These are phyloP conservation scores for Malus hybrid DNA, from an alignment of 331 rosid genomes.

Conservation along the genomic window DNA sequence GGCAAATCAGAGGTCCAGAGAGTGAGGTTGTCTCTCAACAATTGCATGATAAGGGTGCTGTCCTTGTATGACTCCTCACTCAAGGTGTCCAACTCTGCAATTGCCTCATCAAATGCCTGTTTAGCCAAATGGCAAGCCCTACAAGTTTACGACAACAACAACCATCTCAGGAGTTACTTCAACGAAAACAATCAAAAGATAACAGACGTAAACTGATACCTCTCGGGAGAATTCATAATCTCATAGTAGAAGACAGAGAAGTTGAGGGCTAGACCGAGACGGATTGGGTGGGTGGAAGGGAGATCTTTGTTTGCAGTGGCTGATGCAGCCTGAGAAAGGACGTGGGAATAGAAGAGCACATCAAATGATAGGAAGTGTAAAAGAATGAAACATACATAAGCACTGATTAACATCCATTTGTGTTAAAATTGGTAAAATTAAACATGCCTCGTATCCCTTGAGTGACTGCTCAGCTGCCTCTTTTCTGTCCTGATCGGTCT, in stretches of 20 bases:
- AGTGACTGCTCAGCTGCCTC: constrained; percentile 92
- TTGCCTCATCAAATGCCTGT: constrained; percentile 98
- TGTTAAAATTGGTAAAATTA: constrained; percentile 12
- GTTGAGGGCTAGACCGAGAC: constrained; percentile 99
- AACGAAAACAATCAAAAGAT: background rate
- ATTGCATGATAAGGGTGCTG: constrained; percentile 96
- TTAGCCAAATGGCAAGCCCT: constrained; percentile 99
- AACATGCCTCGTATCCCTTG: constrained; percentile 87
- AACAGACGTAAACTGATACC: constrained; percentile 34
- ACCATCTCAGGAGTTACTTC: constrained; percentile 15
- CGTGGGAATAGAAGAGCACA: constrained; percentile 12
- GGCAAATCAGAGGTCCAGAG: constrained; percentile 99
- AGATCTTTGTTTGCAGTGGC: constrained; percentile 86
- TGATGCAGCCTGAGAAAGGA: constrained; percentile 61
- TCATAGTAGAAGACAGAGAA: constrained; percentile 97
- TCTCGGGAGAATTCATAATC: constrained; percentile 95
- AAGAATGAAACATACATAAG: background rate
- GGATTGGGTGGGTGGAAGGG: constrained; percentile 92
- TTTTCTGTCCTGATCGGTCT: constrained; percentile 88
- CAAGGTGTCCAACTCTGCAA: constrained; percentile 94
- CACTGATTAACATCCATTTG: constrained; percentile 7
- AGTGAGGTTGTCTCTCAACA: constrained; percentile 96
- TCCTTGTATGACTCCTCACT: constrained; percentile 99
- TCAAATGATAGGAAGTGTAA: constrained; percentile 2
- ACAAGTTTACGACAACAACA: constrained; percentile 22